These are phyloP conservation scores for Clonostachys rhizophaga DNA, from an alignment of 2,329 filamentous ascomycete species.

Conservation along the genomic window DNA sequence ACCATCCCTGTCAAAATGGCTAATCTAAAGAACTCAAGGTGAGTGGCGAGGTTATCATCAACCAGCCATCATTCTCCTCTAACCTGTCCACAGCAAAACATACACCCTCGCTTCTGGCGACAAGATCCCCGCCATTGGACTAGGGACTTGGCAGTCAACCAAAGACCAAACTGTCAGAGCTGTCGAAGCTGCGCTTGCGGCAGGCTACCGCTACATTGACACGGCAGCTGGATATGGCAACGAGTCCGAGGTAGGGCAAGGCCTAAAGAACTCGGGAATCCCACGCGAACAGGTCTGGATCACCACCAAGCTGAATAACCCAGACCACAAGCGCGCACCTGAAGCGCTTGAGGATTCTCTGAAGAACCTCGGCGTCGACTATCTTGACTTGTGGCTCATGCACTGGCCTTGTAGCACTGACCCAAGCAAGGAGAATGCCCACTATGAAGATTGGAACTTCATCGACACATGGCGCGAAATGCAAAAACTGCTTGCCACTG, in stretches of 20 bases:
- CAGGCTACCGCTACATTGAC: constrained; percentile 22
- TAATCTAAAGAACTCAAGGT: too few relatives aligned
- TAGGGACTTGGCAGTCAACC: constrained; percentile 15
- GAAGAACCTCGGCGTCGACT: constrained; percentile 16
- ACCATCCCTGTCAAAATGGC: too few relatives aligned
- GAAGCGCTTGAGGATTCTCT: constrained; percentile 18
- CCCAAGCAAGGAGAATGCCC: constrained; percentile 10
- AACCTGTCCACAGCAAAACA: constrained; percentile 20
- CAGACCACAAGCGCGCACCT: constrained; percentile 19
- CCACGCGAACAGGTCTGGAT: constrained; percentile 22
- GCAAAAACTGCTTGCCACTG: constrained; percentile 24
- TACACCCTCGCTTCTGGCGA: constrained; percentile 71
- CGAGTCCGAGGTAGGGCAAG: constrained; percentile 20
- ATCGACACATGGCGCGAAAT: constrained; percentile 16
- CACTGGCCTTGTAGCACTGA: constrained; percentile 18
- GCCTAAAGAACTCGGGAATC: constrained; percentile 20
- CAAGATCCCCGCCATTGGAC: constrained; percentile 42
- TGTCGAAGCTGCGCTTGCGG: constrained; percentile 14
- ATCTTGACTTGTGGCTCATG: constrained; percentile 22
- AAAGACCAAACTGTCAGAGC: constrained; percentile 37
- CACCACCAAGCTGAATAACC: constrained; percentile 21
- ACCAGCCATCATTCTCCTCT: too few relatives aligned
- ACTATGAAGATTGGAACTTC: constrained; percentile 15
- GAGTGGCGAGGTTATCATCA: too few relatives aligned
- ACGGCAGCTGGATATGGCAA: constrained; percentile 17